phyloP scores from a whole-genome alignment of 1,284 basidiomycete species.

The Bjerkandera adusta region DNA sequence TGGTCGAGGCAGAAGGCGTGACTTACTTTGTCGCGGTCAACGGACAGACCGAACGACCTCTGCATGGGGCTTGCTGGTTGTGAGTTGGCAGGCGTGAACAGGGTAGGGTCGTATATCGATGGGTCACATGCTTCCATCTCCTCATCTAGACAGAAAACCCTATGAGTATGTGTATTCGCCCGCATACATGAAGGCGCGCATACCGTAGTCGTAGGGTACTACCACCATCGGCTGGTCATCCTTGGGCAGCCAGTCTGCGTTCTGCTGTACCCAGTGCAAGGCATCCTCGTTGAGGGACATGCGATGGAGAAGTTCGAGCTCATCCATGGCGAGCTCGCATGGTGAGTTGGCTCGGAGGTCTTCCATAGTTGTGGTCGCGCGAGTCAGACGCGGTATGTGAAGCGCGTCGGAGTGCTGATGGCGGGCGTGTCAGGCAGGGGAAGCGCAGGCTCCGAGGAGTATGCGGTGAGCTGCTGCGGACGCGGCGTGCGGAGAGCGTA shows the following conservation, averaged over 20 bases:
- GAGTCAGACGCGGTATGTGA: too few relatives aligned
- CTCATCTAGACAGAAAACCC: conserved; percentile 21
- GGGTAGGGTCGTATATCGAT: conserved; percentile 28
- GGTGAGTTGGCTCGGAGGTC: conserved; percentile 6
- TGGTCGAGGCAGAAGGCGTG: too few relatives aligned
- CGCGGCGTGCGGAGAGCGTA: neutral
- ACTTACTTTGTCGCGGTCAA: conserved; percentile 17
- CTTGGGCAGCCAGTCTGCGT: conserved; percentile 10
- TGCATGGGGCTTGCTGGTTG: conserved; percentile 10
- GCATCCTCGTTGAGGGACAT: conserved; percentile 18
- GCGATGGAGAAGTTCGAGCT: conserved; percentile 27
- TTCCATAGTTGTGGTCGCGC: neutral
- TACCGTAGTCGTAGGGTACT: conserved; percentile 8
- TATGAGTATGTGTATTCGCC: conserved; percentile 11
- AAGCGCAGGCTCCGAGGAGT: neutral
- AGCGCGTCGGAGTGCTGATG: too few relatives aligned
- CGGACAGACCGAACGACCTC: conserved; percentile 3
- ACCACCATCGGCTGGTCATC: neutral
- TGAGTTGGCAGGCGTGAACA: conserved; percentile 23
- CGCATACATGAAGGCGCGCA: neutral
- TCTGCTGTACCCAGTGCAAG: conserved; percentile 16
- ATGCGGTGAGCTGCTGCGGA: neutral
- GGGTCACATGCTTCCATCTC: conserved; percentile 28
- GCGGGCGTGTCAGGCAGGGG: neutral
- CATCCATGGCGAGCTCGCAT: conserved; percentile 3